phyloP scores from a whole-genome alignment of 73 alveolate species.

The Symbiodinium pilosum region DNA sequence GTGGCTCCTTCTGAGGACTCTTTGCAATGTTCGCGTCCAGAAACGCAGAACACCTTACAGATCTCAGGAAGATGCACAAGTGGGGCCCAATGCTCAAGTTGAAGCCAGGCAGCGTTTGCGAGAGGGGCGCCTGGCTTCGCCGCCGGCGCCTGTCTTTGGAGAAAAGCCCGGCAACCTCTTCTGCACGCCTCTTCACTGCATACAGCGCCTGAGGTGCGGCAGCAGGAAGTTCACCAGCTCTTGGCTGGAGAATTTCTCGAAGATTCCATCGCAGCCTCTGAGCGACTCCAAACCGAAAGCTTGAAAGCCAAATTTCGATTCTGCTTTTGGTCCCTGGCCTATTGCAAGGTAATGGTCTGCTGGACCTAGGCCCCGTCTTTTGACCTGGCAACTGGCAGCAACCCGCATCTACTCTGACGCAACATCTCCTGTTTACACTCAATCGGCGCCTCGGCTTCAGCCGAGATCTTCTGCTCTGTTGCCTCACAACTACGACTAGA shows the following conservation, averaged over 20 bases:
- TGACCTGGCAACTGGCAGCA: too few species aligned
- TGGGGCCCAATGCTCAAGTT: not conserved
- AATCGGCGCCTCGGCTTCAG: conserved; percentile 91
- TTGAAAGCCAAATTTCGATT: not conserved
- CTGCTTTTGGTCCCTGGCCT: too few species aligned
- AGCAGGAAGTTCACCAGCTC: conserved; percentile 48
- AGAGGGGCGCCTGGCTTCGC: conserved; percentile 51
- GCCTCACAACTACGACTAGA: conserved; percentile 67
- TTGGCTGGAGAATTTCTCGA: conserved; percentile 70
- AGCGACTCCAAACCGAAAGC: not conserved
- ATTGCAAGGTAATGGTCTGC: conserved; percentile 76
- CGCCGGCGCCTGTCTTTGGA: conserved; percentile 83
- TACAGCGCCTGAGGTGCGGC: conserved; percentile 37
- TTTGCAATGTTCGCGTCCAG: conserved; percentile 65
- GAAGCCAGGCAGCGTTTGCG: not conserved
- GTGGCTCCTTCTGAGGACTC: conserved; percentile 61
- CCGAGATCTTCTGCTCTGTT: conserved; percentile 72
- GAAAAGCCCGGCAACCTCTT: too few species aligned
- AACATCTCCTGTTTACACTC: not conserved
- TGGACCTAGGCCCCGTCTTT: conserved; percentile 31
- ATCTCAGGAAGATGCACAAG: not conserved
- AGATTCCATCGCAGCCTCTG: conserved; percentile 91
- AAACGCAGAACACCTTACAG: conserved; percentile 49
- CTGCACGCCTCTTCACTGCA: not conserved
- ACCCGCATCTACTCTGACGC: too few species aligned